Evolutionary conservation across 176 grass and related monocot genomes (phyloP), one percentile per base, ranked within the genome.

Genomic region (Tillandsia leiboldiana): DNA sequence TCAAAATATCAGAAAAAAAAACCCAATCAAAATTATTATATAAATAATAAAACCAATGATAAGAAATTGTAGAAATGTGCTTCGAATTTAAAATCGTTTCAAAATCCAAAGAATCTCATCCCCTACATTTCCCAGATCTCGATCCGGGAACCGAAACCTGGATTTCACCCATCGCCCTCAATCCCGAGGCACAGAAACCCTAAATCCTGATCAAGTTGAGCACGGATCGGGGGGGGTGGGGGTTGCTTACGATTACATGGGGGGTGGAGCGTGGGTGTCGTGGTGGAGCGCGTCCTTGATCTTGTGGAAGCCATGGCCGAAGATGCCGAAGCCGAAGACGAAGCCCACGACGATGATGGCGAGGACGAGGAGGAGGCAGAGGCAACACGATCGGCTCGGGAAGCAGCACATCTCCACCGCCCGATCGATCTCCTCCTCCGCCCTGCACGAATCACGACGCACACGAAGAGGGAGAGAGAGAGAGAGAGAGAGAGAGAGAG

Each of bases 291-390:
- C 22, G 73, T 75, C 50, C 73, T 53, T 67, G 73, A 75, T 50
- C 63, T 75, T 75, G 63, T 75, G 65, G 75, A 77, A 77, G 4
- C 75, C 75, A 13, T 69, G 51, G 51, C 66, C 52, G 65, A 77
- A 69, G 12, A 77, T 11, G 3, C 75, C 75, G 65, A 77, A 77
- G 7, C 75, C 66, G 47, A 77, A 77, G 11, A 77, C 65, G 53
- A 77, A 77, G 10, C 75, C 75, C 53, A 77, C 27, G 18, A 51
- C 0, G 53, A 69, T 4, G 75, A 77, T 58, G 52, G 50, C 51
- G 28, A 69, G 52, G 17, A 77, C 12, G 29, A 77, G 20, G 33
- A 77, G 52, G 18, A 62, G 50, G 75, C 75, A 77, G 51, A 77
- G 51, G 66, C 75, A 77, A 53, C 75, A 77, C 65, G 28, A n/a